Conservation (phyloP, 148 eudicot genomes). For the Camellia sinensis region DNA sequence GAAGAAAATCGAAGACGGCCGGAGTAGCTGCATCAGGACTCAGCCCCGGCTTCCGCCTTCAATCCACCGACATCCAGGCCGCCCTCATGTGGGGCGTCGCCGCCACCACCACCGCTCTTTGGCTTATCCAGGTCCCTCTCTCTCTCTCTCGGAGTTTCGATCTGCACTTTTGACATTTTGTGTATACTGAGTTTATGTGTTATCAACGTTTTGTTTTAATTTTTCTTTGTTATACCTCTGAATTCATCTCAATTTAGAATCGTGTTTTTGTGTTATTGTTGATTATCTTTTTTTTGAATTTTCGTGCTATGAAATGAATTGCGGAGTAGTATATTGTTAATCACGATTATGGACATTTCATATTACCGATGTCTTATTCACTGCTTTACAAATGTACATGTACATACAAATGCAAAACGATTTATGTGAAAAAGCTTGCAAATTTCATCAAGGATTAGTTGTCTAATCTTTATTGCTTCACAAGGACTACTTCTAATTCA, state of each 20-base stretch:
- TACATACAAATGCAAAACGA: not conserved
- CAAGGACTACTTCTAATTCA: not conserved
- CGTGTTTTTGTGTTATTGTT: not conserved
- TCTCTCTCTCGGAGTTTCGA: not conserved
- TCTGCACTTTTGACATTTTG: not conserved
- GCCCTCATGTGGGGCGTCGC: slow-evolving; percentile 80
- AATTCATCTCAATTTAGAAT: not conserved
- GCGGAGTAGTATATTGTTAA: not conserved
- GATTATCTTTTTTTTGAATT: not conserved
- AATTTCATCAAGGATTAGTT: not conserved
- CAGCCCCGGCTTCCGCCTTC: slow-evolving; percentile 18
- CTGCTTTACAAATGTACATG: not conserved
- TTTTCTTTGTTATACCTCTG: not conserved
- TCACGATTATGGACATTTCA: not conserved
- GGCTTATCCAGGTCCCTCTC: slow-evolving; percentile 47
- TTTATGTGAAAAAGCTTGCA: too few relatives aligned
- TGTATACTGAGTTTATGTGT: not conserved
- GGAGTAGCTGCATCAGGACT: slow-evolving; percentile 23
- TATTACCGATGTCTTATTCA: not conserved
- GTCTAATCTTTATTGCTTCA: not conserved
- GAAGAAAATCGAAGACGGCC: slow-evolving; percentile 5
- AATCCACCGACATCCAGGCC: slow-evolving; percentile 53
- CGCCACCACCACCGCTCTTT: slow-evolving; percentile 49
- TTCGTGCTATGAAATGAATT: not conserved
- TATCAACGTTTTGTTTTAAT: not conserved